Evolutionary conservation across 768 basidiomycete species (phyloP), one percentile per base, ranked within the genome.

Genomic region (Tylopilus felleus): DNA sequence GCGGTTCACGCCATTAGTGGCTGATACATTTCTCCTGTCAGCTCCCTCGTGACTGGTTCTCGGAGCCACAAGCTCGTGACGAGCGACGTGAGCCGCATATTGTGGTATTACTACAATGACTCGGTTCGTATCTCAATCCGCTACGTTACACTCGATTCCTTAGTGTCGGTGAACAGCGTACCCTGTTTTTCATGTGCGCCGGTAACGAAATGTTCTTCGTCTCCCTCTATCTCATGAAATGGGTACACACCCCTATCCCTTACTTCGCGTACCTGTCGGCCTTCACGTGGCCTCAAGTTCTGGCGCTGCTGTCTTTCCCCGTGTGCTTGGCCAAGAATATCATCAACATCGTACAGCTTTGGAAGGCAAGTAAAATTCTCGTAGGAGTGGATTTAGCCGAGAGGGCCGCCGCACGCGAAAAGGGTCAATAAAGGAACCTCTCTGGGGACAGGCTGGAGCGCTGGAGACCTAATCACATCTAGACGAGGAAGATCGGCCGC

Each of bases 121-220:
- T 81, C 88, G 44, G 94, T 95, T 61, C 70, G 91, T 78, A 16
- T 45, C 21, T 39, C 41, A 9, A 35, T 49, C 21, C 45, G 53
- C 53, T 31, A 52, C 28, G 23, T 23, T 42, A 19, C 27, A 23
- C n/a, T 27, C 8, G 17, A 48, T 27, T 38, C 19, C 48, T 59
- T 29, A 25, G 41, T 21, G 28, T 29, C 8, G 17, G 8, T 8
- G 16, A 52, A 29, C 64, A 98, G 93, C 78, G 78, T 52, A 91
- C 86, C 3, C 81, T 99, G 28, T 98, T 98, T 75, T 71, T 90
- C 62, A 84, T 98, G 66, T 99, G 97, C 68, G 91, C 92, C 21
- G 87, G 88, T 42, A 99, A 99, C 75, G 97, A 99, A 70, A 71
- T 93, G 48, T 98, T 97, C 77, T 98, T 92, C 73, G 90, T 99